Evolutionary conservation across 371 early-diverging fungal species (phyloP), one percentile per base, ranked within the genome.

Genomic region (Haplosporangium sp.): DNA sequence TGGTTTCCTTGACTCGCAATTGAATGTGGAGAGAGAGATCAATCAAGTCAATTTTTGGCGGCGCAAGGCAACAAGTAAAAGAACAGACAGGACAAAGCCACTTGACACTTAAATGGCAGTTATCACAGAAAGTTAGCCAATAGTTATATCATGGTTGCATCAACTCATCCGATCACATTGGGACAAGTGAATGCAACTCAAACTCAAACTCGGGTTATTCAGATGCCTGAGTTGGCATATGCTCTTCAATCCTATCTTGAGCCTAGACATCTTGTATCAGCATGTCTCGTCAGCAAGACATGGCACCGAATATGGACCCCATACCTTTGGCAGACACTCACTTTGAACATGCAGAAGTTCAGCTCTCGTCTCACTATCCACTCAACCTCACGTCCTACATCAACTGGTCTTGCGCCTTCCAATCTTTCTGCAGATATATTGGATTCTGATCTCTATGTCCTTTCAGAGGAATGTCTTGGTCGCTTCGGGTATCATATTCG

Each of bases 281-380:
- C 70, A 7, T 65, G 67, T 10, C 42, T 61, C 2, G 70, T 70
- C 61, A 60, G 63, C 34, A 42, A 62, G 10, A 3, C n/a, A 3
- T 75, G 76, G 76, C 57, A 52, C 45, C 35, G 37, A 2, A 19
- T 53, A 13, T 75, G 76, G 76, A 55, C 60, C 0, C 71, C 76
- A 1, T 71, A 52, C 44, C 68, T 71, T 35, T 76, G 77, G 71
- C 40, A 55, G 19, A 58, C 63, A n/a, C 62, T 75, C 11, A 57
- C 56, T n/a, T 42, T 75, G 15, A 20, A 38, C 7, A 34, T 47
- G 13, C 48, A 67, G n/a, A 63, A 40, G 13, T 64, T 68, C 4
- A 11, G 35, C 34, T 34, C 58, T 37, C 66, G 55, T 15, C 27
- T 48, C 15, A 45, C 19, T 5, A 44, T 20, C 55, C 1, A 20